Percentiles rank a stretch among this genome's conserved stretches.
These are phyloP conservation scores for Eutrema heterophyllum DNA, from an alignment of 345 rosid genomes.

Conservation along the genomic window DNA sequence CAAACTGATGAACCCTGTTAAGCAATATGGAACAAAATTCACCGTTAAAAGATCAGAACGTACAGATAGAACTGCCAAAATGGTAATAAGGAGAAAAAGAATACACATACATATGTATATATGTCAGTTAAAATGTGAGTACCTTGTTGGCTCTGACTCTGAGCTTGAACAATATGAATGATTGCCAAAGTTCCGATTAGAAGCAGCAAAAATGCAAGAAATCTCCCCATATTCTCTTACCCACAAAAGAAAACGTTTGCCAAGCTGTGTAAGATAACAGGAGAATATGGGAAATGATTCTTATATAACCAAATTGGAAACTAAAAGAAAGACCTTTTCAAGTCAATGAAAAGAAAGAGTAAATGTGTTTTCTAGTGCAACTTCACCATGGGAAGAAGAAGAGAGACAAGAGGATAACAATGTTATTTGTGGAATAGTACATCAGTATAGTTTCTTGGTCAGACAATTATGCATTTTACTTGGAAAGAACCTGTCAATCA, in stretches of 20 bases:
- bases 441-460: not conserved
- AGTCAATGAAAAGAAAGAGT: slow-evolving; percentile 4
- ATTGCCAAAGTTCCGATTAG: not conserved
- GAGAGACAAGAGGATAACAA: not conserved
- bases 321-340: not conserved
- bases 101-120: not conserved
- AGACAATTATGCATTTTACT: not conserved
- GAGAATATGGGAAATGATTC: too few relatives aligned
- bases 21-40: not conserved
- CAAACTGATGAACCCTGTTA: slow-evolving; percentile 43
- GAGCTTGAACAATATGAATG: slow-evolving; percentile 21
- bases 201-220: not conserved
- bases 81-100: not conserved
- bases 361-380: not conserved
- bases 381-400: not conserved
- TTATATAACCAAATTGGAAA: not conserved
- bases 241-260: not conserved
- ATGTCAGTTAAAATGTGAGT: not conserved
- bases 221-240: slow-evolving; percentile 12
- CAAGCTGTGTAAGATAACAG: not conserved
- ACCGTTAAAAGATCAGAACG: not conserved
- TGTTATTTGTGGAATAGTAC: not conserved
- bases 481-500: not conserved
- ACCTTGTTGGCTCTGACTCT: slow-evolving; percentile 37
- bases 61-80: not conserved